Conservation (phyloP, 228 moss, liverwort and hornwort genomes). For the Sphagnum fallax region DNA sequence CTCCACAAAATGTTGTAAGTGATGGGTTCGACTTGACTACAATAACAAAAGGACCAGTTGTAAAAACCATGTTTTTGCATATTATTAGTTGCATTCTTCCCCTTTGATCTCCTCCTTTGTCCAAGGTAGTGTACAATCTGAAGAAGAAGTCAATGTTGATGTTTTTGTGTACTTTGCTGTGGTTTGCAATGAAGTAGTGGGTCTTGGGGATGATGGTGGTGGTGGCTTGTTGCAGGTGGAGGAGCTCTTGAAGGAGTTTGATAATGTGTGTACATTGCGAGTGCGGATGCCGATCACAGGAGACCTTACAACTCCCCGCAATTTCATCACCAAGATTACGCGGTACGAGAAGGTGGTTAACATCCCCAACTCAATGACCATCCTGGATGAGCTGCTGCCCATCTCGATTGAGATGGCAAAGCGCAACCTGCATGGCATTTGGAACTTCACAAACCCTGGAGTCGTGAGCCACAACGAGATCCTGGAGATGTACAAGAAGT, state of each 20-base stretch:
- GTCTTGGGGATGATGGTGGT: no score
- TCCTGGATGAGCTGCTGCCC: conserved; percentile 11
- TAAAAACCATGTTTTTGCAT: no score
- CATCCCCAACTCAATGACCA: conserved; percentile 14
- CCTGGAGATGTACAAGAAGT: conserved; percentile 17
- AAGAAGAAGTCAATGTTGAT: no score
- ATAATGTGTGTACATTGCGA: conserved; percentile 10
- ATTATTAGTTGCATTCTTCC: no score
- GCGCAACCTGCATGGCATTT: conserved; percentile 12
- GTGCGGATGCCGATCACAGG: conserved; percentile 12
- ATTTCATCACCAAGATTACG: conserved; percentile 12
- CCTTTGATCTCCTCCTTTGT: no score
- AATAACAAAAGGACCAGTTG: no score
- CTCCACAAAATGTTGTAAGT: no score
- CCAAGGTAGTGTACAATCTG: no score
- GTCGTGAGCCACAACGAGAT: conserved; percentile 19
- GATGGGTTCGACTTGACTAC: no score
- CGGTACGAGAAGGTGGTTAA: conserved; percentile 11
- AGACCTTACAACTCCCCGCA: conserved; percentile 9
- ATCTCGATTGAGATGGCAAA: conserved; percentile 14
- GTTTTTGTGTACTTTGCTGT: no score
- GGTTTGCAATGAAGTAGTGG: no score
- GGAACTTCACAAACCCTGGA: conserved; percentile 19
- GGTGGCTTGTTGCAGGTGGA: conserved; percentile 4
- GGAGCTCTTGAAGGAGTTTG: conserved; percentile 11